Conservation (phyloP, 192 early-diverging fungal species). For the Backusella westeae region DNA sequence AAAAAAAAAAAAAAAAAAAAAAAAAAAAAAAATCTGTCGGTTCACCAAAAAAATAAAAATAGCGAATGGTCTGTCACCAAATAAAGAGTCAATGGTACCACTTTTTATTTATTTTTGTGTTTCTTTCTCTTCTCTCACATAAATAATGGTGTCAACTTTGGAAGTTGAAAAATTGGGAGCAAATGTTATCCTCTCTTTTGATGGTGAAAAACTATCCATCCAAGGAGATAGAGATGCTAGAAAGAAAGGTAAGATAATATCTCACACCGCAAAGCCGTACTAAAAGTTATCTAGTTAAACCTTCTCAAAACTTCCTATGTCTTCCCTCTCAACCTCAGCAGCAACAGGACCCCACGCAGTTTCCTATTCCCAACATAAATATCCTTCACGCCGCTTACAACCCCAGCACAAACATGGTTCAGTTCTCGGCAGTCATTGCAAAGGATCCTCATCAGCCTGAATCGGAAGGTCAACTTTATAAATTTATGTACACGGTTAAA, state of each 20-base stretch:
- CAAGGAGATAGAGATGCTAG: conserved; percentile 22
- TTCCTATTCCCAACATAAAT: conserved; percentile 25
- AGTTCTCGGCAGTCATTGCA: conserved; percentile 25
- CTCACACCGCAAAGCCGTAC: too few relatives aligned
- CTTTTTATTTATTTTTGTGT: not conserved
- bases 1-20: not conserved
- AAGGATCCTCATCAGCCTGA: not conserved
- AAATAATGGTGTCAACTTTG: conserved; percentile 7
- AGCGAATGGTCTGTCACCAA: not conserved
- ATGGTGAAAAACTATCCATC: conserved; percentile 26
- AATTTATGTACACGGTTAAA: conserved; percentile 25
- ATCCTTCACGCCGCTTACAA: conserved; percentile 7
- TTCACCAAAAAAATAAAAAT: not conserved
- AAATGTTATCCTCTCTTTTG: conserved; percentile 19
- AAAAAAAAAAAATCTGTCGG: not conserved
- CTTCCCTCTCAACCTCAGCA: conserved; percentile 19
- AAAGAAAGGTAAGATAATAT: conserved; percentile 18
- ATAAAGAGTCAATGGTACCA: not conserved
- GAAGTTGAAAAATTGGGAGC: conserved; percentile 4
- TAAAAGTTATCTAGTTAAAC: conserved; percentile 5
- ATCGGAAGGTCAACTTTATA: conserved; percentile 14
- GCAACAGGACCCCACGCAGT: conserved; percentile 13
- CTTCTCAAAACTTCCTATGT: conserved; percentile 13
- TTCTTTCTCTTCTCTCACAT: not conserved
- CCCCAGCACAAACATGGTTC: conserved; percentile 23